Evolutionary conservation across 106 monocot species (phyloP), one percentile per base, ranked within the genome.

Genomic region (Agapanthus africanus): DNA sequence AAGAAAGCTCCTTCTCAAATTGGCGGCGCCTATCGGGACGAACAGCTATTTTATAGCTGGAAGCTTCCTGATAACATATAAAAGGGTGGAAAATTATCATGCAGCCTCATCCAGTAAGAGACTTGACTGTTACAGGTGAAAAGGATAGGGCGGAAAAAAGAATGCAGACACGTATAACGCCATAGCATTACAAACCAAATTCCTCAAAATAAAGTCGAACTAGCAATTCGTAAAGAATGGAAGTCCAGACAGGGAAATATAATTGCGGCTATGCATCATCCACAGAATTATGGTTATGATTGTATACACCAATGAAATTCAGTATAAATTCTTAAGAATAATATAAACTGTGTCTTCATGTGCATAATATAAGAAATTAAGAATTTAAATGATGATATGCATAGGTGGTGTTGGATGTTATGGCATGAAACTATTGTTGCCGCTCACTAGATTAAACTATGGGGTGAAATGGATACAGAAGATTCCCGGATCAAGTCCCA

Each of bases 1-100:
- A 81, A 54, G 73, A 38, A 36, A 97, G 84, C 68, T 97, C 95
- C 71, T 89, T 88, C 75, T 97, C 91, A 78, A 89, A 97, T 37
- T 89, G 91, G 36, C 95, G 88, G 9, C 91, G 88, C 61, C 91
- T 91, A 67, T 97, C 95, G 60, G 91, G 84, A 63, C 91, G 95
- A 77, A 79, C 95, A 11, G 95, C 95, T 73, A 92, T 97, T 75
- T 80, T 88, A 78, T 92, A 77, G 71, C 79, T 92, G 52, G 73
- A 75, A 65, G 77, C 82, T 84, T 97, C 95, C 95, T 95, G 79
- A 26, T 65, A 8, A 40, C 3, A 70, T 33, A 66, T 30, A 70
- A 26, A 61, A 50, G n/a, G n/a, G n/a, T 3, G 13, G 28, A 56
- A 30, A 28, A 56, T 52, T 28, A 56, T 28, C 9, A 30, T 1